Base-by-base conservation (phyloP, 2,329 filamentous ascomycete species). In the Ceratocystis smalleyi region DNA sequence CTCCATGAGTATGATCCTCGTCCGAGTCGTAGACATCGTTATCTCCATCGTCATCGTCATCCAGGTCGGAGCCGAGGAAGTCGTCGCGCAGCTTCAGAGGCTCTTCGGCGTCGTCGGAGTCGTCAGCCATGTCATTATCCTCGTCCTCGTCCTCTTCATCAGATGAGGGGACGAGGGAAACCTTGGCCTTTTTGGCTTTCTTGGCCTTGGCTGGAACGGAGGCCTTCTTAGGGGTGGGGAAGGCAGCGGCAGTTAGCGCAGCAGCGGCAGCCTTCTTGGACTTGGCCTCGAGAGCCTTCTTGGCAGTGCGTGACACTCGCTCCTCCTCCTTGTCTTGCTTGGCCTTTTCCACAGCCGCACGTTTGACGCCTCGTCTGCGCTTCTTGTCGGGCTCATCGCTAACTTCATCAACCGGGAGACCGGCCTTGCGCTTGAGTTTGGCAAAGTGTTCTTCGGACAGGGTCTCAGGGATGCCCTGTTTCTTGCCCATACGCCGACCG, bases 401-500 rank as follows among this genome's bases (percentile, higher is more conserved):
- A 64, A 80, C 77, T 63, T 80, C 77, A 70, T 83, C 78, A 68
- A 84, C 85, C 49, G 84, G 83, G 70, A 88, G 79, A 67, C 82
- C 84, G 67, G 84, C 84, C 79, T 97, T 97, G 73, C 91, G 84
- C 82, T 97, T 96, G 67, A 86, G 75, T 72, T 86, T 90, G 61
- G 85, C 85, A 70, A 87, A 85, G 71, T 88, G 83, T 69, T 84
- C 83, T 72, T 96, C 89, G 69, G 94, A 89, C 69, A 96, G 81
- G 68, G 87, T 81, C 71, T 87, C 83, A 63, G 94, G 94, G 68
- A 87, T 81, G 64, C 91, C 92, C 82, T 97, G 94, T 77, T 96
- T 96, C 75, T 89, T 94, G 75, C 91, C 89, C 86, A 96, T 95
- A 71, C 91, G 89, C 74, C 91, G 88, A 74, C 91, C 89, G 68